A percentile compares a stretch with the other conserved stretches of the same genome.
Evolutionary conservation across 495 filamentous ascomycete genomes (phyloP).

Genomic region (Filosporella fistucella): DNA sequence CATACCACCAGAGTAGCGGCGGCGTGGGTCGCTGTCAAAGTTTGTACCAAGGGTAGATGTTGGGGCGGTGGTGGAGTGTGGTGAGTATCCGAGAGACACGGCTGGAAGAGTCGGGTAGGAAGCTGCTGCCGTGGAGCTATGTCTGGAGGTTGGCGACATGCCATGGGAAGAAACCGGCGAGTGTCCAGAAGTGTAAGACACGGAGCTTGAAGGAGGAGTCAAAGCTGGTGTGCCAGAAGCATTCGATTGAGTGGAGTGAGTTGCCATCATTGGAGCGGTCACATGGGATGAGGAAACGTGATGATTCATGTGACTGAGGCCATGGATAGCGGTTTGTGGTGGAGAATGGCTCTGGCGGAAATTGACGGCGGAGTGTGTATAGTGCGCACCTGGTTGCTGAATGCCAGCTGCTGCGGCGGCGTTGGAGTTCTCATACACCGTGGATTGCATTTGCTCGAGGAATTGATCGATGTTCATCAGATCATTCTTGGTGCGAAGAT

Average conservation of each 20-base stretch:
- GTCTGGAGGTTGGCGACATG: constrained; percentile 61
- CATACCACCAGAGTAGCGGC: constrained; percentile 82
- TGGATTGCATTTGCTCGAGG: constrained; percentile 90
- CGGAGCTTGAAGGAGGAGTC: constrained; percentile 82
- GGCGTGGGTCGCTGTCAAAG: constrained; percentile 76
- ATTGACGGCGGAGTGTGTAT: constrained; percentile 46
- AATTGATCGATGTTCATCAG: constrained; percentile 87
- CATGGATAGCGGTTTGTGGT: constrained; percentile 45
- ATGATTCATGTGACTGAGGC: constrained; percentile 38
- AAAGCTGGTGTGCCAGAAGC: constrained; percentile 71
- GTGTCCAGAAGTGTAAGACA: constrained; percentile 81
- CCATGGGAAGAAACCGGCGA: constrained; percentile 67
- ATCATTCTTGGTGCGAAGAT: constrained; percentile 88
- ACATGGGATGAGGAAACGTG: constrained; percentile 54
- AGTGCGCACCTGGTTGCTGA: constrained; percentile 63
- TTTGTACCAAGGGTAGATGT: constrained; percentile 74
- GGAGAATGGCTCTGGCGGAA: constrained; percentile 76
- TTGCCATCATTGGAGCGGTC: constrained; percentile 54
- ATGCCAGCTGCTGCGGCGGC: constrained; percentile 71
- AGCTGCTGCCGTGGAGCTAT: constrained; percentile 50
- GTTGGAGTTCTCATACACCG: constrained; percentile 87
- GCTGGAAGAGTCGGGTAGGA: constrained; percentile 87
- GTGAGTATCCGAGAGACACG: constrained; percentile 60
- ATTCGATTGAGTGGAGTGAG: constrained; percentile 47
- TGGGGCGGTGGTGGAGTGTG: constrained; percentile 62